Evolutionary conservation across 2,329 filamentous ascomycete species (phyloP), one percentile per base, ranked within the genome.

Genomic region (Spiromastix sp.): DNA sequence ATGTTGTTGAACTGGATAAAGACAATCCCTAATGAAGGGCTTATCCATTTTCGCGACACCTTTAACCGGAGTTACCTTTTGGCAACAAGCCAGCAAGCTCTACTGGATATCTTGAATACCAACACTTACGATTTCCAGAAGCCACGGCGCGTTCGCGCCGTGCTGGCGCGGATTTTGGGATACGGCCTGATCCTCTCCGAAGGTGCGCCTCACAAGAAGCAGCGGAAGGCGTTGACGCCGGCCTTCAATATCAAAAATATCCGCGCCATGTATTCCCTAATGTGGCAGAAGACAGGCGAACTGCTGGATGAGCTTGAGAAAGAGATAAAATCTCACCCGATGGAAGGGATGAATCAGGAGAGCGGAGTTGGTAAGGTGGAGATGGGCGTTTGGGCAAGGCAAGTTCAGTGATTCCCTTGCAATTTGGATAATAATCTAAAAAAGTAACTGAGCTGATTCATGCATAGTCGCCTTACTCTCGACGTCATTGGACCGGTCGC

Each of bases 401-500:
- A 40, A 19, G 35, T 39, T 11, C 12, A 16, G 18, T 10, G 7
- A 7, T 12, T 22, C 10, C 21, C 32, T n/a, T n/a, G n/a, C n/a
- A n/a, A n/a, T n/a, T n/a, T n/a, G n/a, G n/a, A n/a, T n/a, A n/a
- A n/a, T n/a, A n/a, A n/a, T n/a, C n/a, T n/a, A n/a, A 9, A 30
- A 35, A 35, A 9, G 32, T 6, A 34, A 36, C 18, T 7, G 16
- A 6, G 12, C 28, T 32, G 18, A 12, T 24, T 5, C 5, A 17
- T n/a, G 4, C 13, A 15, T 29, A 57, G 54, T 22, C 67, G 72
- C 3, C 64, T 70, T 2, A 73, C 71, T 0, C 63, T 76, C 6
- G 72, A 76, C 41, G 72, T 76, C 29, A 76, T 77, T 32, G 72
- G 72, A 1, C 54, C 70, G 1, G 69, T 70, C 2, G 72, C 70